Percentiles rank a stretch among this genome's conserved stretches.
phyloP scores from a whole-genome alignment of 140 eudicot genomes.

The Oenanthe javanica region DNA sequence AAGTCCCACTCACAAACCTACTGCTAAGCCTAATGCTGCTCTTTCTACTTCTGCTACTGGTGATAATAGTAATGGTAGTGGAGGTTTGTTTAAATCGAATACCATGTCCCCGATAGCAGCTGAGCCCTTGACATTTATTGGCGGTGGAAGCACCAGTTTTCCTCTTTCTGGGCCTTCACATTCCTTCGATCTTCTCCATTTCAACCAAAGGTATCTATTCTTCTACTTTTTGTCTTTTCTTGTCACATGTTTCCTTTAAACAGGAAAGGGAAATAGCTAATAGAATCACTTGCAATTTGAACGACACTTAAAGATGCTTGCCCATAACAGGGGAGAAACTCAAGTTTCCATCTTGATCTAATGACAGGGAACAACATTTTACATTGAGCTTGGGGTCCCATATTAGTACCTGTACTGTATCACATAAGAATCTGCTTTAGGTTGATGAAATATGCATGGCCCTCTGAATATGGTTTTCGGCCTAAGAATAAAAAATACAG shows the following conservation, averaged over 20 bases:
- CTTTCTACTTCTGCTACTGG: not conserved
- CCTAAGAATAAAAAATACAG: not conserved
- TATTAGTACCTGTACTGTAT: too few species aligned
- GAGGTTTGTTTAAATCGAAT: not conserved
- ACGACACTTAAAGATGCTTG: conserved; percentile 4
- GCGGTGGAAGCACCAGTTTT: conserved; percentile 21
- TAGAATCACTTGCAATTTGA: not conserved
- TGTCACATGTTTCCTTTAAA: not conserved
- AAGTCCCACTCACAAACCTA: conserved; percentile 48
- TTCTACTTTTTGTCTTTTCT: not conserved
- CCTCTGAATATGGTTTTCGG: conserved; percentile 2
- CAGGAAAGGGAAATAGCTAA: not conserved
- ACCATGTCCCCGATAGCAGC: not conserved
- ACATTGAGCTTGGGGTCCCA: not conserved
- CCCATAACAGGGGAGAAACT: not conserved
- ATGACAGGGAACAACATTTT: not conserved
- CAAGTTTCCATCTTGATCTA: not conserved
- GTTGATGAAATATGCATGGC: not conserved
- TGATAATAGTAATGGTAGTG: not conserved
- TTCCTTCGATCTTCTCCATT: conserved; percentile 60
- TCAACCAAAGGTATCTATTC: conserved; percentile 44
- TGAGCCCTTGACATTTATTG: conserved; percentile 13
- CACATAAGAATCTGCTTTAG: not conserved
- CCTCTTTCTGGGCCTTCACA: conserved; percentile 40
- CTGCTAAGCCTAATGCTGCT: conserved; percentile 24